Conservation (phyloP, 257 asterid genomes). For the Solanum bulbocastanum region DNA sequence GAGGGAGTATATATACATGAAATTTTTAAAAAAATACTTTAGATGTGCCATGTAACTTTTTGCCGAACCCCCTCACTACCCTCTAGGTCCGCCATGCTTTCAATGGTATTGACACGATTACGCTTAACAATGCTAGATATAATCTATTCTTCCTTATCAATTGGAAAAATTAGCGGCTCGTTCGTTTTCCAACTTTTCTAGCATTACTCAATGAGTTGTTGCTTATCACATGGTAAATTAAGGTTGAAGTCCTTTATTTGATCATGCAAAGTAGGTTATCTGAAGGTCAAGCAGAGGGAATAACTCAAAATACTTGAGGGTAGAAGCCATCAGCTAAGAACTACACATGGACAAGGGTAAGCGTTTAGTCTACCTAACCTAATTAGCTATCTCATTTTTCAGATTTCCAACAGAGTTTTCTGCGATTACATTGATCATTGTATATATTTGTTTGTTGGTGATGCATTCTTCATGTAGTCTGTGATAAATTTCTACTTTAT, state of each 20-base stretch:
- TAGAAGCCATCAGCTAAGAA: slow-evolving; percentile 2
- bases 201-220: background rate
- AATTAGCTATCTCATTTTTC: background rate
- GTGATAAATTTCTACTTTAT: background rate
- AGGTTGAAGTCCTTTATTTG: background rate
- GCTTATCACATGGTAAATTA: background rate
- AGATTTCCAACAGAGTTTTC: background rate
- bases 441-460: background rate
- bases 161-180: background rate
- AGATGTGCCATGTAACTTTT: background rate
- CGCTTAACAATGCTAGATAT: background rate
- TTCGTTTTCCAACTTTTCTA: background rate
- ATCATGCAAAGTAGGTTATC: slow-evolving; percentile 19
- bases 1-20: background rate
- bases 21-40: background rate
- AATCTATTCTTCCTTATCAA: background rate
- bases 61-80: background rate
- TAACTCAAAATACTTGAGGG: background rate
- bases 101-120: background rate
- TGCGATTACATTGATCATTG: background rate
- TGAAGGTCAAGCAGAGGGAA: slow-evolving; percentile 11
- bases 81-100: background rate
- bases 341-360: slow-evolving; percentile 63
- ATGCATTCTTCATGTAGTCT: background rate
- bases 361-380: background rate